Evolutionary conservation across 2,329 filamentous ascomycete species (phyloP).

Genomic region (Fusarium clavum): DNA sequence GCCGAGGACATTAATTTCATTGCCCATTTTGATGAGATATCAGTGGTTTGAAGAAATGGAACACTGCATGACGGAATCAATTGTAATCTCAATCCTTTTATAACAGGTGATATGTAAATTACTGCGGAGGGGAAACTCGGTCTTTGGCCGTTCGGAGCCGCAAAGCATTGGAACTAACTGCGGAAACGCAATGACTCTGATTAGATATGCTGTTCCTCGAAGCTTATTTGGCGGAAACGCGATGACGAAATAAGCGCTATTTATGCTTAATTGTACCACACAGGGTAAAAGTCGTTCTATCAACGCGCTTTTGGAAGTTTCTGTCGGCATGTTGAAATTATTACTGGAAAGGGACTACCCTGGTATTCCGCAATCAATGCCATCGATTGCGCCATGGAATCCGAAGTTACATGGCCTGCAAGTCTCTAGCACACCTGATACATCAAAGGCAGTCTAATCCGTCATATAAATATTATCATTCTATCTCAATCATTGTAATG

Average conservation of each 20-base stretch:
- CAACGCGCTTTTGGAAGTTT: not conserved
- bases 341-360: not conserved
- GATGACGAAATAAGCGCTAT: not conserved
- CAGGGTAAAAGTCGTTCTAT: fast-evolving
- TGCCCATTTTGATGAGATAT: not conserved
- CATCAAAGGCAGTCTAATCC: too few species aligned
- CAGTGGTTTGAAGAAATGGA: not conserved
- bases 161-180: not conserved
- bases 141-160: not conserved
- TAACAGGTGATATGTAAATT: not conserved
- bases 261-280: not conserved
- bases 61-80: fast-evolving
- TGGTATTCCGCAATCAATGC: not conserved
- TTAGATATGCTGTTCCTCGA: too few species aligned
- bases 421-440: not conserved
- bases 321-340: not conserved
- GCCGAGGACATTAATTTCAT: not conserved
- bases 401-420: not conserved
- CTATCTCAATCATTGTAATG: too few species aligned
- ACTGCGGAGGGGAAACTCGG: not conserved
- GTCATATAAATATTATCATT: too few species aligned
- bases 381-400: not conserved
- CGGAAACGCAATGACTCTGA: not conserved
- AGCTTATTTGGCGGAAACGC: too few species aligned
- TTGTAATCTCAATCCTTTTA: not conserved